A percentile compares a stretch with the other conserved stretches of the same genome.
Evolutionary conservation across 306 rosid species (phyloP).

Genomic region (Dalbergia cochinchinensis): DNA sequence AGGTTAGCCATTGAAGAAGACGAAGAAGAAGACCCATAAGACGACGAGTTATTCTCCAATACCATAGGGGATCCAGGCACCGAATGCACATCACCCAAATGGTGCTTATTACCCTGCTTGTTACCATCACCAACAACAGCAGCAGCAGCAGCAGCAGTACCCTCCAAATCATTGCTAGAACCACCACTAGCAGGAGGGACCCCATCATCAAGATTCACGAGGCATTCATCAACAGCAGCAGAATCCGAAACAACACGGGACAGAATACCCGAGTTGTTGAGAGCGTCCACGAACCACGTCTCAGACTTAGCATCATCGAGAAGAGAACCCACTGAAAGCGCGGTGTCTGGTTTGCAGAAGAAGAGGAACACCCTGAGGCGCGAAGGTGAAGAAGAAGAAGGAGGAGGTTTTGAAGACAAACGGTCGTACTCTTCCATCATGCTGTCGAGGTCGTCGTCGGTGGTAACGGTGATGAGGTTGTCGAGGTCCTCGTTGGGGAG

Average conservation of each 20-base stretch:
- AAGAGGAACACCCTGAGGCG: conserved; percentile 73
- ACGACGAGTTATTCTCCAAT: too few species aligned
- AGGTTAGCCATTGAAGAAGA: conserved; percentile 5
- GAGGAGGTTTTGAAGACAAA: conserved; percentile 50
- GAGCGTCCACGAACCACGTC: conserved; percentile 82
- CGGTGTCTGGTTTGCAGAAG: conserved; percentile 62
- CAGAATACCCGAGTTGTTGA: conserved; percentile 62
- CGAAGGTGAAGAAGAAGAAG: conserved; percentile 36
- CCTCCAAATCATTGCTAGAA: not conserved
- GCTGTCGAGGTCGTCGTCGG: conserved; percentile 79
- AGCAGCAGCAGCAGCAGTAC: not conserved
- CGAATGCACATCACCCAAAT: not conserved
- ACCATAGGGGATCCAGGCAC: too few species aligned
- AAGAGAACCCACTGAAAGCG: conserved; percentile 69
- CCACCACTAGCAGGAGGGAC: conserved; percentile 3
- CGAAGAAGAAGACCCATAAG: too few species aligned
- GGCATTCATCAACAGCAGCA: conserved; percentile 53
- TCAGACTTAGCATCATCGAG: conserved; percentile 72
- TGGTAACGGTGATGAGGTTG: conserved; percentile 65
- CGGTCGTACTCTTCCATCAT: conserved; percentile 85
- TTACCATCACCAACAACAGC: conserved; percentile 4
- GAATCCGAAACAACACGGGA: conserved; percentile 70
- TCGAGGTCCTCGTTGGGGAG: conserved; percentile 80
- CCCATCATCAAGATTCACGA: conserved; percentile 50
- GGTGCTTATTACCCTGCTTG: not conserved